These are phyloP conservation scores for Silene conica DNA, from an alignment of 148 eudicot genomes.

Conservation along the genomic window DNA sequence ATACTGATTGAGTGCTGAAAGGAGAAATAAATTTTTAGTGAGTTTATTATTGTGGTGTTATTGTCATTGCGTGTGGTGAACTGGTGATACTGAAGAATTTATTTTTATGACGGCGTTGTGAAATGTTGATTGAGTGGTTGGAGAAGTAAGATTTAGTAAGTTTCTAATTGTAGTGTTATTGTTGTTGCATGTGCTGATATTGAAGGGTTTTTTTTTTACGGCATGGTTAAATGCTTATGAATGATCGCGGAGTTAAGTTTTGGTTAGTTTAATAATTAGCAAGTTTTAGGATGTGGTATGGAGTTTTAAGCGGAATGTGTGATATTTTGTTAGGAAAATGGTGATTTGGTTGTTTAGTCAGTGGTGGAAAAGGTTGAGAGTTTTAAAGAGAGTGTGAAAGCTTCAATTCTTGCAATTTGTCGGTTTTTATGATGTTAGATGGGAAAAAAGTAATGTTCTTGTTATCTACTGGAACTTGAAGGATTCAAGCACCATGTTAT, in stretches of 20 bases:
- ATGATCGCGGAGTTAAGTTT: not conserved
- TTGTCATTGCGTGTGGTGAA: not conserved
- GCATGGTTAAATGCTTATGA: not conserved
- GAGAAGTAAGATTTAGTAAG: not conserved
- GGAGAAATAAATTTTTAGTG: not conserved
- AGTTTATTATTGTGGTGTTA: not conserved
- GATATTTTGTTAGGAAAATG: not conserved
- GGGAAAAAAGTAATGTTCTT: not conserved
- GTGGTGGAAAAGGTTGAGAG: not conserved
- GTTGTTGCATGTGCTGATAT: not conserved
- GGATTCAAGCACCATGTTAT: not conserved
- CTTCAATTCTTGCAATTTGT: not conserved
- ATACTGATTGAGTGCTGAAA: not conserved
- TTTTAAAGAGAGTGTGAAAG: not conserved
- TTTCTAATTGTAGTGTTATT: not conserved
- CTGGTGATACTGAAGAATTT: not conserved
- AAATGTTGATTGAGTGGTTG: not conserved
- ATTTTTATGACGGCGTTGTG: not conserved
- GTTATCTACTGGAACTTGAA: not conserved
- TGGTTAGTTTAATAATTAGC: not conserved
- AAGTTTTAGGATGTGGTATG: not conserved
- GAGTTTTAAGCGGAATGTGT: not conserved
- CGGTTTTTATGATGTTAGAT: not conserved
- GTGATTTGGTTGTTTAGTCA: not conserved
- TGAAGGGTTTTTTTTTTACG: not conserved